Percentiles rank a stretch among this genome's conserved stretches.
Conservation (phyloP, 495 filamentous ascomycete species). For the Diplogelasinospora grovesii region DNA sequence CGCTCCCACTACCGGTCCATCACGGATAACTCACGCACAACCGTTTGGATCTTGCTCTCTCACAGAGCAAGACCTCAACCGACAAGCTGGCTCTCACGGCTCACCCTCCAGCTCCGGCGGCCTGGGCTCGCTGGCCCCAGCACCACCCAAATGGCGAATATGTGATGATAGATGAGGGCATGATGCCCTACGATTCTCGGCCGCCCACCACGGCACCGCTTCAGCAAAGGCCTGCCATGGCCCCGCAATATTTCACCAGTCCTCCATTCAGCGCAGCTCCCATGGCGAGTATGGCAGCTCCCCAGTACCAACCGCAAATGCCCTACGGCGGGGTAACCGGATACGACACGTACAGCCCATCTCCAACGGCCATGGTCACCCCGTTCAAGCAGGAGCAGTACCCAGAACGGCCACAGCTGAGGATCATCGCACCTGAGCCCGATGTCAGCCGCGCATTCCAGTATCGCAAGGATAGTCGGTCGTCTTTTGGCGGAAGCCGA, state of each 20-base stretch:
- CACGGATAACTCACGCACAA: background rate
- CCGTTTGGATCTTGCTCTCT: slow-evolving; percentile 7
- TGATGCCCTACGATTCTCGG: slow-evolving; percentile 31
- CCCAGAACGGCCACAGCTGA: slow-evolving; percentile 23
- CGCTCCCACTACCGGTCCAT: background rate
- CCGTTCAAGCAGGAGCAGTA: slow-evolving; percentile 32
- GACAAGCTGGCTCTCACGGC: slow-evolving; percentile 34
- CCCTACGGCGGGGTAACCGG: slow-evolving; percentile 25
- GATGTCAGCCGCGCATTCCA: slow-evolving; percentile 5
- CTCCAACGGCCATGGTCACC: slow-evolving; percentile 20
- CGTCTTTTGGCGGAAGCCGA: slow-evolving; percentile 17
- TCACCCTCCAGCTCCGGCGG: slow-evolving; percentile 22
- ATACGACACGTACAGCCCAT: slow-evolving; percentile 29
- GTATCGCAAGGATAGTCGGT: slow-evolving; percentile 9
- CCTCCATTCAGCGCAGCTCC: slow-evolving; percentile 28
- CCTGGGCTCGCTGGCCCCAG: slow-evolving; percentile 39
- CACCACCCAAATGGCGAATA: slow-evolving; percentile 28
- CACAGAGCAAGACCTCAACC: slow-evolving; percentile 8
- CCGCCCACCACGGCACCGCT: slow-evolving; percentile 18
- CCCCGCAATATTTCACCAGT: slow-evolving; percentile 28
- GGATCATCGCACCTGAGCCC: slow-evolving; percentile 9
- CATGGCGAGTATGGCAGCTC: slow-evolving; percentile 27
- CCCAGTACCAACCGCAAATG: slow-evolving; percentile 26
- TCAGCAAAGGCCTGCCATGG: slow-evolving; percentile 23
- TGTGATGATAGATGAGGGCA: slow-evolving; percentile 28